Evolutionary conservation across 2,329 filamentous ascomycete species (phyloP), one percentile per base, ranked within the genome.

Genomic region (Fusarium incarnatum): DNA sequence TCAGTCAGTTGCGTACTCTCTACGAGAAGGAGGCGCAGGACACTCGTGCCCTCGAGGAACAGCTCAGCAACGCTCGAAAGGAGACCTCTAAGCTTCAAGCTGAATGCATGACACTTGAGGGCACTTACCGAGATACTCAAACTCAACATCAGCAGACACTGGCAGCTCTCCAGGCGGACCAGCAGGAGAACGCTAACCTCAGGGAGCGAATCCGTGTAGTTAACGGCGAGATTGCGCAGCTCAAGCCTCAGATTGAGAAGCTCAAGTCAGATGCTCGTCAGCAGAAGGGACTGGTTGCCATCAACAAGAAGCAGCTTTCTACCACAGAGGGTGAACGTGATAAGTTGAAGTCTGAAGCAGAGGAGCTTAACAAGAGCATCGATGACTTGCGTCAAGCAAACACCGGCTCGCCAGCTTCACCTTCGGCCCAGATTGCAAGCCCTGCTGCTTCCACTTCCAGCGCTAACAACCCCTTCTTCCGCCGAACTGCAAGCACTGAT

Each of bases 251-350:
- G 72, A 89, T 99, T 55, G 96, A 99, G 79, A 98, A 98, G 84
- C 86, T 97, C 74, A 94, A 92, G 79, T 93, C 92, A 15, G 94
- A 98, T 74, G 94, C 94, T 27, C 90, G 96, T 44, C 96, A 98
- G 79, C 94, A 98, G 77, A 98, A 97, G 83, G 96, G 96, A 20
- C 86, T 98, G 71, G 95, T 97, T 30, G 94, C 96, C 45, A 99
- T 99, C 82, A 98, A 98, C 83, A 98, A 97, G 86, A 99, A 99
- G 83, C 96, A 99, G 81, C 84, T 98, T 64, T 89, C 91, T 37
- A 98, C 94, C 1, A 93, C 92, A 60, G 96, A 99, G 80, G 88
- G 88, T 49, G 95, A 98, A 79, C 89, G 93, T 32, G 95, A 98
- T 65, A 95, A 93, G 83, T 84, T 97, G 41, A 94, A 94, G 82